Evolutionary conservation across 192 early-diverging fungal genomes (phyloP), one percentile per base, ranked within the genome.

Genomic region (Spinellus fusiger): DNA sequence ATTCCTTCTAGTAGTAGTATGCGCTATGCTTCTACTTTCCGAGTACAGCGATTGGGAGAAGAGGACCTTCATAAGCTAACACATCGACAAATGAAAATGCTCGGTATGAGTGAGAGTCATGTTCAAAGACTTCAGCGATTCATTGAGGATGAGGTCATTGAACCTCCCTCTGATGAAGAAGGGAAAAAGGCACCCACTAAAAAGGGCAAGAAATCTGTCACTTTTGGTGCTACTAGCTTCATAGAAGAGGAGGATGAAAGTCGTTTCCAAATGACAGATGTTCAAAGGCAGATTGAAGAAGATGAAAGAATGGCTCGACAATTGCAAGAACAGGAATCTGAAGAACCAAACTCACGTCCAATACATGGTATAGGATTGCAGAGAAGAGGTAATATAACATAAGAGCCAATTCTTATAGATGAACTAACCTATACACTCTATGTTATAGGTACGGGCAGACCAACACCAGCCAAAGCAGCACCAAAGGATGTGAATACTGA

Each of bases 281-380:
- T 51, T 8, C 35, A 78, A 61, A 65, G 73, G 23, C 90, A 92
- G 71, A 84, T 92, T 27, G 77, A 84, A 54, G 66, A 80, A 8
- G 94, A 97, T 69, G 93, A 94, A 70, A 74, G 75, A 34, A 77
- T 93, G 58, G 94, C 94, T 5, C 80, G 91, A n/a, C 79, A 88
- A 53, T 77, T 97, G 59, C 94, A 96, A 73, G 79, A 89, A 44
- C 81, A 89, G 37, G 91, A 93, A 54, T 73, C 61, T 38, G 63
- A 68, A 44, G 57, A 65, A 5, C 54, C 61, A 10, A 44, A 59
- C 49, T 71, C 53, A 35, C 38, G 47, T 16, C 32, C 15, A 18
- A 34, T 54, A 29, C 48, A 37, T 22, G 28, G 38, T n/a, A 51
- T 18, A 16, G 13, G 26, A 5, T 44, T 55, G 5, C 38, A 62